Base-by-base conservation (phyloP, 805 yeast genomes). In the Yamadazyma laniorum region DNA sequence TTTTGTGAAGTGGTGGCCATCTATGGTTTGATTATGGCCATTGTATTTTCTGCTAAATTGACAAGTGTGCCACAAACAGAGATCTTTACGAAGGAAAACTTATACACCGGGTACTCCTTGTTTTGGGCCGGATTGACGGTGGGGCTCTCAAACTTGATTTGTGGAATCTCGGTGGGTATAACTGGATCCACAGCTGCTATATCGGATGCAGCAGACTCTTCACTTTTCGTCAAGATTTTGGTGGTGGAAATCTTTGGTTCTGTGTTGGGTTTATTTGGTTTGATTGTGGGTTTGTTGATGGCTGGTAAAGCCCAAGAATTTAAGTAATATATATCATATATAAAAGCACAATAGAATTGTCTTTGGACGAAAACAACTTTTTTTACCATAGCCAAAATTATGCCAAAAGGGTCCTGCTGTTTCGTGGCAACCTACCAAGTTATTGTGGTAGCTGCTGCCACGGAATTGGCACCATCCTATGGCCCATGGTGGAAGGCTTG, bases 1-100 rank as follows among this genome's bases (percentile, higher is more conserved):
- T 93, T 93, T 74, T 93, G 99, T 75, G 99, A 93, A 69, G 99
- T 93, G 52, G 99, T 93, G 39, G 99, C 99, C 49, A 93, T 93
- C 60, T 93, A 93, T 60, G 99, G 99, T 3, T 78, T 93, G 49
- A 93, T 93, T 59, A 91, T 91, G 85, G 90, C 97, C 25, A 93
- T 93, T 74, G 98, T 93, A 29, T 93, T 93, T 55, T 85, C 96
- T 14, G 80, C 98, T 19, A 93, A 93, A 61, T 72, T 93, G 52
- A 70, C 79, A 22, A 73, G 80, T 19, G 89, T 85, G 26, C 80
- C 83, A 6, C 61, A 78, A 3, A 66, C 75, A n/a, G 67, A 77
- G 3, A 65, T 90, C 40, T 80, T 70, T 56, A 77, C 95, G n/a
- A 79, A 80, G 55, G 85, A 83, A 39, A 93, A 93, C 66, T 68